Evolutionary conservation across 108 stramenopile species (phyloP).

Genomic region (Licmophora abbreviata): DNA sequence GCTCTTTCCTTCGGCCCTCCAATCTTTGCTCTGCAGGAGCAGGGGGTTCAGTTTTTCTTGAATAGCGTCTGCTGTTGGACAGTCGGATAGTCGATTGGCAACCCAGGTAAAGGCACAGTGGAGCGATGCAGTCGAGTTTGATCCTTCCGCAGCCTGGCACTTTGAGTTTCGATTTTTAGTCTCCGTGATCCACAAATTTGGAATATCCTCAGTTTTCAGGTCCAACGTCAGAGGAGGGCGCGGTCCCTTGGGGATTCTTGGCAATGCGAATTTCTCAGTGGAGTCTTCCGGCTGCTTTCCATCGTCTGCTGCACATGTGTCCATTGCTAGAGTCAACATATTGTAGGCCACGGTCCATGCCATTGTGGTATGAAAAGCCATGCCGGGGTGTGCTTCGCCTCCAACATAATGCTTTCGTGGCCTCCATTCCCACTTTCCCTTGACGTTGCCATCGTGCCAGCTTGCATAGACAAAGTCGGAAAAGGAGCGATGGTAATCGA

Average conservation of each 20-base stretch:
- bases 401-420: too few relatives aligned
- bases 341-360: background rate
- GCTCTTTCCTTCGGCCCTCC: background rate
- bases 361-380: background rate
- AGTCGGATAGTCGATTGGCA: background rate
- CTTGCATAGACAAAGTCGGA: background rate
- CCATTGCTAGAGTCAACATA: background rate
- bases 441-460: background rate
- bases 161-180: background rate
- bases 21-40: background rate
- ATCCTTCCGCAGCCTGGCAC: background rate
- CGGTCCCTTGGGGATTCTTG: background rate
- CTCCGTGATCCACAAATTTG: background rate
- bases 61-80: background rate
- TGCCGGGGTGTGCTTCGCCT: background rate
- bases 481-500: background rate
- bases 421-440: too few relatives aligned
- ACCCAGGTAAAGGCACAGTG: background rate
- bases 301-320: background rate
- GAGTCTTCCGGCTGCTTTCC: background rate
- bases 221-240: background rate
- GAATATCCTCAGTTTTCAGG: background rate
- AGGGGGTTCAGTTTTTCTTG: background rate
- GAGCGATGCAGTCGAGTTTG: too few relatives aligned
- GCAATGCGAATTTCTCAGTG: background rate